Evolutionary conservation across 2,329 filamentous ascomycete species (phyloP).

Genomic region (Fusarium piperis): DNA sequence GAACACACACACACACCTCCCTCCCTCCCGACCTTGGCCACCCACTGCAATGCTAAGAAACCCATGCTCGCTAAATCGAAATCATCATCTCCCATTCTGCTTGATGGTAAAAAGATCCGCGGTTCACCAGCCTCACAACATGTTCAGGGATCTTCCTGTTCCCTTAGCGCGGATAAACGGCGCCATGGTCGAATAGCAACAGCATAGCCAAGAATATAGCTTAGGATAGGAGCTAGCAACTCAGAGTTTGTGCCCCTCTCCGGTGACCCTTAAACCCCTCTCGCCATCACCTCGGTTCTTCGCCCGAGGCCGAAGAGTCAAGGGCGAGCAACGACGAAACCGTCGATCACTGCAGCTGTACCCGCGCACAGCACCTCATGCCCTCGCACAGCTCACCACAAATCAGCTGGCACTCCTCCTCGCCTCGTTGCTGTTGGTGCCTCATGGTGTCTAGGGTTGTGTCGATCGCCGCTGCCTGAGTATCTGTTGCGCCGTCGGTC

Average conservation of each 20-base stretch:
- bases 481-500: slow-evolving; percentile 8
- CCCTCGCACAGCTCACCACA: slow-evolving; percentile 62
- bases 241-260: slow-evolving; percentile 16
- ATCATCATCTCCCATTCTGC: slow-evolving; percentile 1
- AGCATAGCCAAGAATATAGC: slow-evolving; percentile 11
- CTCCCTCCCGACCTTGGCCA: slow-evolving; percentile 8
- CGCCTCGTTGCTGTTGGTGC: slow-evolving; percentile 28
- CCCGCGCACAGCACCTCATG: slow-evolving; percentile 58
- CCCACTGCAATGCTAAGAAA: slow-evolving; percentile 4
- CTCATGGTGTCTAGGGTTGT: slow-evolving; percentile 3
- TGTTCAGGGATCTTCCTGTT: slow-evolving; percentile 28
- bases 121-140: neutral
- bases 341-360: slow-evolving; percentile 32
- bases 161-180: slow-evolving; percentile 18
- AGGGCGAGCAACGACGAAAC: slow-evolving; percentile 8
- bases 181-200: slow-evolving; percentile 7
- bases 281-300: slow-evolving; percentile 11
- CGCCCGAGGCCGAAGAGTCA: neutral
- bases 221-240: slow-evolving; percentile 12
- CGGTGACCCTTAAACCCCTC: slow-evolving; percentile 24
- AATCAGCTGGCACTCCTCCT: slow-evolving; percentile 58
- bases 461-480: slow-evolving; percentile 17
- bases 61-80: slow-evolving; percentile 12
- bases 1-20: neutral
- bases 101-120: slow-evolving; percentile 4